Percentiles rank a stretch among this genome's conserved stretches.
Evolutionary conservation across 495 filamentous ascomycete species (phyloP).

Genomic region (Aspergillus steynii): DNA sequence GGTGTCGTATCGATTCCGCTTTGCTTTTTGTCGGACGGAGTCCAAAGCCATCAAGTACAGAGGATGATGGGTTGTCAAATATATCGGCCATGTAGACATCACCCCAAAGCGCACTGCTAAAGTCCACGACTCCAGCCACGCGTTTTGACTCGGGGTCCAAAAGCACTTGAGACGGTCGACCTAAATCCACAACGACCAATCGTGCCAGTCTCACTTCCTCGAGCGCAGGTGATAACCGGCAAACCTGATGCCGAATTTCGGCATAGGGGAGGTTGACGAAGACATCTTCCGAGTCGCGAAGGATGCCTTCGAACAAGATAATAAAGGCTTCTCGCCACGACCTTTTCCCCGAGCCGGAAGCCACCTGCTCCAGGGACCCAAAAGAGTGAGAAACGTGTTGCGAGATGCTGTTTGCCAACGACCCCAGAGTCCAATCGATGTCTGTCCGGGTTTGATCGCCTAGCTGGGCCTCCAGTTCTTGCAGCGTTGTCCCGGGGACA

Average conservation of each 20-base stretch:
- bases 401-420: conserved; percentile 32
- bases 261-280: conserved; percentile 66
- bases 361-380: conserved; percentile 51
- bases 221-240: conserved; percentile 46
- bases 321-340: conserved; percentile 66
- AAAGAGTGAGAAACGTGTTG: conserved; percentile 49
- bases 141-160: conserved; percentile 50
- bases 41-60: conserved; percentile 43
- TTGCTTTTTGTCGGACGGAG: conserved; percentile 23
- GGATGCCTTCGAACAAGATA: conserved; percentile 57
- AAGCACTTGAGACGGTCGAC: conserved; percentile 56
- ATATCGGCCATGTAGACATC: conserved; percentile 49
- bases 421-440: conserved; percentile 45
- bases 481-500: conserved; percentile 45
- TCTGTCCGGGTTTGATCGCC: conserved; percentile 35
- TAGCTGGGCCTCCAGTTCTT: conserved; percentile 40
- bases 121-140: conserved; percentile 47
- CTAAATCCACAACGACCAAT: conserved; percentile 59
- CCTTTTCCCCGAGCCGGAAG: conserved; percentile 43
- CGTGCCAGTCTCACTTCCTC: conserved; percentile 57
- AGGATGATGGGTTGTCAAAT: conserved; percentile 35
- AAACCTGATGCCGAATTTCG: conserved; percentile 55
- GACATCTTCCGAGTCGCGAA: conserved; percentile 72
- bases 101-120: conserved; percentile 51
- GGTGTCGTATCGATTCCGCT: conserved; percentile 30